phyloP scores from a whole-genome alignment of 1,284 basidiomycete species.

The Laetiporus sulphureus region DNA sequence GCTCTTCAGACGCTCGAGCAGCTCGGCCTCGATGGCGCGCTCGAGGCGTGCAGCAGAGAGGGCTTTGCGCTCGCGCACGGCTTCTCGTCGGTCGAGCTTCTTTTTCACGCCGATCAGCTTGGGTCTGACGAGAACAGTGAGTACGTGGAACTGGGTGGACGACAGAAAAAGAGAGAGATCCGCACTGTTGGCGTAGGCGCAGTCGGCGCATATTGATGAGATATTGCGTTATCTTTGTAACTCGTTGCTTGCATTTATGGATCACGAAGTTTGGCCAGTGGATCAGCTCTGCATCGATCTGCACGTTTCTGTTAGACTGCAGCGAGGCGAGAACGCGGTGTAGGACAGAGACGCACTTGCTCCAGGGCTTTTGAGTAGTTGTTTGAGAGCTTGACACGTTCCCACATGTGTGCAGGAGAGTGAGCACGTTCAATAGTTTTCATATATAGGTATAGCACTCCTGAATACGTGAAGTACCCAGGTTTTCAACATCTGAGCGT shows the following conservation, averaged over 20 bases:
- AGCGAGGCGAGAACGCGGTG: neutral
- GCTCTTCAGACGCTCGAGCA: conserved; percentile 90
- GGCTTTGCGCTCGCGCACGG: conserved; percentile 91
- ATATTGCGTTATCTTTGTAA: conserved; percentile 99
- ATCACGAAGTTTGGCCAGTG: conserved; percentile 98
- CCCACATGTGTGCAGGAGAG: conserved; percentile 96
- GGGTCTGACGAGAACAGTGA: conserved; percentile 48
- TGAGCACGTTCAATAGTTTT: conserved; percentile 99
- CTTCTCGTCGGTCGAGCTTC: conserved; percentile 94
- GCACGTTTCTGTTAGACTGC: neutral
- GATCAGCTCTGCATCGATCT: conserved; percentile 93
- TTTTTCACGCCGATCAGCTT: conserved; percentile 95
- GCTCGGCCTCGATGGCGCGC: conserved; percentile 92
- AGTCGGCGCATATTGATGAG: conserved; percentile 96
- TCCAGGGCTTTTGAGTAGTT: conserved; percentile 94
- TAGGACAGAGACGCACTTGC: conserved; percentile 42
- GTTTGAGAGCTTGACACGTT: conserved; percentile 87
- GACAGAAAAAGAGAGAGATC: conserved; percentile 16
- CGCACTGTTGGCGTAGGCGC: conserved; percentile 85
- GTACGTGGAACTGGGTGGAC: neutral
- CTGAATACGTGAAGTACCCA: conserved; percentile 39
- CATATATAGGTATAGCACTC: conserved; percentile 91
- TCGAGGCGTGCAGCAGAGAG: conserved; percentile 92
- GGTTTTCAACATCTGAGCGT: neutral
- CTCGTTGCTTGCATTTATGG: conserved; percentile 98